Base-by-base conservation (phyloP, 306 rosid species). In the Quercus bicolor region DNA sequence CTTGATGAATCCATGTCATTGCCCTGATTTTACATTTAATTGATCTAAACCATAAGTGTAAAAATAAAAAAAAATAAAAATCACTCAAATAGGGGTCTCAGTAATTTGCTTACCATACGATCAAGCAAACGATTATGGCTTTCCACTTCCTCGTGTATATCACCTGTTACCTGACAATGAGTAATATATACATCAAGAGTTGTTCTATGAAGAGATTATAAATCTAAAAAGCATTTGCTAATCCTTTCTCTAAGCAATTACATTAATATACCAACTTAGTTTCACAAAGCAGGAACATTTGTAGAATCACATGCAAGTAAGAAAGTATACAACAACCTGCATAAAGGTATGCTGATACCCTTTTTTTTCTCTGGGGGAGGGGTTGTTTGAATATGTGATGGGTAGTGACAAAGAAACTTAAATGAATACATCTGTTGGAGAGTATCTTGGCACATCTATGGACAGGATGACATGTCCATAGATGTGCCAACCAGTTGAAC, bases 131-230 rank as follows among this genome's bases (percentile, higher is more conserved):
- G 86, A 84, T 91, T 95, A 83, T 93, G 99, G 82, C 86, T 91
- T 80, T 93, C 98, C 75, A 90, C 98, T 87, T 93, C 99, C 66
- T 93, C 93, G 24, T 93, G 96, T 81, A 95, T 91, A 88, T 93
- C 99, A 56, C 98, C 98, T 51, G 99, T 95, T 78, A 95, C 83
- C 99, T 95, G 93, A 77, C 78, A 80, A 28, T 71, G 78, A 78
- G 70, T 31, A 75, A 78, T 19, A 70, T 70, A 53, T 20, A 29
- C 28, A 70, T 75, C 72, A 83, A 28, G 18, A 73, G 54, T 72
- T 73, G 71, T 28, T 72, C 18, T 43, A 24, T 33, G 52, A 54
- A 12, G 24, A 72, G 75, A 72, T 78, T 57, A 73, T 8, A 78
- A 29, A 72, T 70, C 62, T 59, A 62, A 19, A 69, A 81, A 75